A percentile compares a stretch with the other conserved stretches of the same genome.
Evolutionary conservation across 78 protist genomes (phyloP).

Genomic region (Pigoraptor vietnamica): DNA sequence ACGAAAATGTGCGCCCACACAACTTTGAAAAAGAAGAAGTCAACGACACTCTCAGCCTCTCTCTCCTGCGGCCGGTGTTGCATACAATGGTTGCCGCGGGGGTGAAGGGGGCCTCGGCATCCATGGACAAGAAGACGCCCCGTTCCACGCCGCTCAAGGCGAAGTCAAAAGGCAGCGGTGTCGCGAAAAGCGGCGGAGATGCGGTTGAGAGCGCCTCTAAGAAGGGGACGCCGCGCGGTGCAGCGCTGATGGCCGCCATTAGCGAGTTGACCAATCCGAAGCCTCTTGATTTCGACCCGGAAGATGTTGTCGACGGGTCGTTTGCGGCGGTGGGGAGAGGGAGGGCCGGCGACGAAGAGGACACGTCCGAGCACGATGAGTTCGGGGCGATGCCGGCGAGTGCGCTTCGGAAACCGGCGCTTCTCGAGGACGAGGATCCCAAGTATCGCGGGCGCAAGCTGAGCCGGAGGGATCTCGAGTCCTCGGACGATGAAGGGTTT

Average conservation of each 20-base stretch:
- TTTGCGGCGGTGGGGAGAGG: neutral
- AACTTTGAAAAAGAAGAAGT: too few relatives aligned
- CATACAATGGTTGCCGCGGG: too few relatives aligned
- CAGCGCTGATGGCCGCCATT: neutral
- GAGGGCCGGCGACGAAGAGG: neutral
- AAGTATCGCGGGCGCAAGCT: neutral
- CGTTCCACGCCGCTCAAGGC: too few relatives aligned
- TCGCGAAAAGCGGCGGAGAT: too few relatives aligned
- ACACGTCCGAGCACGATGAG: neutral
- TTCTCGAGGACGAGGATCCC: neutral
- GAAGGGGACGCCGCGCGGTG: neutral
- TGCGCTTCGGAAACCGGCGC: neutral
- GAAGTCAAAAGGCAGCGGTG: too few relatives aligned
- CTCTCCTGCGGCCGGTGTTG: too few relatives aligned
- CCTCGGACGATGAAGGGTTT: neutral
- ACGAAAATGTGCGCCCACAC: too few relatives aligned
- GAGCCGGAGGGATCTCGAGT: neutral
- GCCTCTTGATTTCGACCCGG: neutral
- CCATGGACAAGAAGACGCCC: too few relatives aligned
- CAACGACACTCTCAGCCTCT: too few relatives aligned
- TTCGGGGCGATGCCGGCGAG: neutral
- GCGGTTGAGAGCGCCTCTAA: neutral
- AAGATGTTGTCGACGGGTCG: neutral
- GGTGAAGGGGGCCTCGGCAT: too few relatives aligned
- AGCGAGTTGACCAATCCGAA: neutral